phyloP scores from a whole-genome alignment of 352 stramenopile species.

The Phytophthora niederhauseri region DNA sequence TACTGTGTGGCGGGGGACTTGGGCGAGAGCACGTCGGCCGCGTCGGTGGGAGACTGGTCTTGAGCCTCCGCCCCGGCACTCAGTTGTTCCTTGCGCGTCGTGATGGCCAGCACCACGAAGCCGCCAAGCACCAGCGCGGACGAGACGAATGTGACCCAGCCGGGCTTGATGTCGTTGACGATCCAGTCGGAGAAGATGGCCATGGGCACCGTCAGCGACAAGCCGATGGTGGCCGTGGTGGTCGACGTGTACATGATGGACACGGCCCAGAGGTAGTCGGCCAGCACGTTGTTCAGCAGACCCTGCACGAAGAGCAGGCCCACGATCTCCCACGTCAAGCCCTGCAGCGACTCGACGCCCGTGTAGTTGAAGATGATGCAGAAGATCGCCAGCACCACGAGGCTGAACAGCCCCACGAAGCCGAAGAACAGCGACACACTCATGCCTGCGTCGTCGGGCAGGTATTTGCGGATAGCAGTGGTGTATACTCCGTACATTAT shows the following conservation, averaged over 20 bases:
- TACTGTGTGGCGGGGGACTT: constrained; percentile 37
- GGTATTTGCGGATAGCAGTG: constrained; percentile 77
- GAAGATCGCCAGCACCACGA: constrained; percentile 92
- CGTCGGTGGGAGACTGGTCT: not conserved
- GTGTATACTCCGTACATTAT: constrained; percentile 96
- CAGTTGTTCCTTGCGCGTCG: constrained; percentile 40
- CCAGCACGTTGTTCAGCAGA: constrained; percentile 96
- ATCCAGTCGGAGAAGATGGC: constrained; percentile 93
- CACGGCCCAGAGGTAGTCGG: constrained; percentile 96
- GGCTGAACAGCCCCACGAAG: constrained; percentile 96
- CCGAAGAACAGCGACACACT: constrained; percentile 96
- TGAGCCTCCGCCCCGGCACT: constrained; percentile 10
- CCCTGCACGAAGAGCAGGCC: constrained; percentile 90
- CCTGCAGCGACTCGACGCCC: constrained; percentile 67
- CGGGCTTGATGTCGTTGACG: constrained; percentile 60
- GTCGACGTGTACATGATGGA: constrained; percentile 95
- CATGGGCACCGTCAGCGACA: constrained; percentile 97
- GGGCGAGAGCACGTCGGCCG: constrained; percentile 28
- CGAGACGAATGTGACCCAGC: constrained; percentile 57
- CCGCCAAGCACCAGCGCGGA: constrained; percentile 73
- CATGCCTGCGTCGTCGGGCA: constrained; percentile 86
- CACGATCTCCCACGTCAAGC: constrained; percentile 78
- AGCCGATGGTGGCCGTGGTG: constrained; percentile 96
- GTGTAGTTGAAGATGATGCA: constrained; percentile 78
- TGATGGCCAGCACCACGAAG: constrained; percentile 71